Base-by-base conservation (phyloP, 2,329 filamentous ascomycete species). In the Penicillium sp. region DNA sequence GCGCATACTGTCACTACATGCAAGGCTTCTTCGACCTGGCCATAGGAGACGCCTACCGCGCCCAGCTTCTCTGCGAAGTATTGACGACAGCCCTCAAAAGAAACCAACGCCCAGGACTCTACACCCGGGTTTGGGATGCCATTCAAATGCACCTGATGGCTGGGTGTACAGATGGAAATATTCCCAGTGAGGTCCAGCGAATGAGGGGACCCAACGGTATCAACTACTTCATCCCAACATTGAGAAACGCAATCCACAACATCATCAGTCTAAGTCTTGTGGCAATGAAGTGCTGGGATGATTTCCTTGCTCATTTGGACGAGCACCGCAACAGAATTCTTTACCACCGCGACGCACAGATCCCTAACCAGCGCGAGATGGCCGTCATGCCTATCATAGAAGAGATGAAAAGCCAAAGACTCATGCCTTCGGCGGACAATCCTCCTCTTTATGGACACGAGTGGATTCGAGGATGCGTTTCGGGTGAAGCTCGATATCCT, bases 31-130 rank as follows among this genome's bases (percentile, higher is more conserved):
- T 68, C 31, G 72, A 74, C 49, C 65, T 74, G 21, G 72, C 72
- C 7, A 57, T 74, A n/a, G 71, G 71, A 11, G 72, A 74, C 36
- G 70, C 70, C 16, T 71, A 73, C 55, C 70, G 71, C 13, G 71
- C 70, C 3, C 62, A 67, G 43, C 56, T 68, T 50, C 64, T 74
- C 9, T 71, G 68, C 39, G 70, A 74, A 43, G 59, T 70, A 7
- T 49, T 71, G 11, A 46, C 44, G 16, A 66, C 68, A 11, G 38
- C 50, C 42, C 48, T n/a, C 9, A 52, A 50, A 52, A 6, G 43
- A 6, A 29, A 43, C 3, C 49, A 59, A 24, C 61, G 67, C 11
- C 64, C 65, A 16, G 70, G 68, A 7, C 52, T 73, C 11, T 69
- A 72, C 48, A 39, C 59, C 13, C 58, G 64, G 9, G 60, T 69